Evolutionary conservation across 2,329 filamentous ascomycete species (phyloP).

Genomic region (Talaromyces sp.): DNA sequence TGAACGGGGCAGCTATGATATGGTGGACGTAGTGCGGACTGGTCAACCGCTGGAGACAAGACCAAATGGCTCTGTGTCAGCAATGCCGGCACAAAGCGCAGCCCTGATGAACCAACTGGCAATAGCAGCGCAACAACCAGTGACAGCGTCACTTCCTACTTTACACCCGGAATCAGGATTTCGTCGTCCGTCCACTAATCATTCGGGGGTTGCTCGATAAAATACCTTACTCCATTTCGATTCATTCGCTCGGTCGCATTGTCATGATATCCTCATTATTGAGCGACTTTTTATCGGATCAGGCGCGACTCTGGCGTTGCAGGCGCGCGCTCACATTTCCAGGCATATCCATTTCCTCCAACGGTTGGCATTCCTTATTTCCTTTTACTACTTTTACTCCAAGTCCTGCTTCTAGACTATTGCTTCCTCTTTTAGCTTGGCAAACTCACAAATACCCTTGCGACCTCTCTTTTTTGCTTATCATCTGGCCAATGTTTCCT

Average conservation of each 20-base stretch:
- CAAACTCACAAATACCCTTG: slow-evolving; percentile 17
- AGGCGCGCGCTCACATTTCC: neutral
- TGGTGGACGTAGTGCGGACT: slow-evolving; percentile 38
- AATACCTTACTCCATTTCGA: neutral
- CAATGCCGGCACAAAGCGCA: slow-evolving; percentile 21
- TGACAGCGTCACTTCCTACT: neutral
- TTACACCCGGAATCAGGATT: neutral
- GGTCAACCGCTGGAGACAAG: slow-evolving; percentile 33
- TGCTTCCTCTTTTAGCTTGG: slow-evolving; percentile 7
- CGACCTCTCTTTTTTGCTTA: slow-evolving; percentile 9
- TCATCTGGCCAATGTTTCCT: slow-evolving; percentile 2
- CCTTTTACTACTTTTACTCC: neutral
- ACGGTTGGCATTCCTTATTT: neutral
- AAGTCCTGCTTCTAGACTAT: slow-evolving; percentile 6
- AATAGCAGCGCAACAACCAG: slow-evolving; percentile 9
- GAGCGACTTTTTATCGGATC: neutral
- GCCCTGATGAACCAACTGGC: slow-evolving; percentile 16
- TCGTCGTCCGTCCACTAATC: slow-evolving; percentile 5
- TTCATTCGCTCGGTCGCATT: neutral
- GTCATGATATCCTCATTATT: neutral
- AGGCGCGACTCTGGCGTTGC: slow-evolving; percentile 14
- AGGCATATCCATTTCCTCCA: neutral
- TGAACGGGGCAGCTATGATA: slow-evolving; percentile 47
- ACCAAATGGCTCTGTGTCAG: slow-evolving; percentile 25
- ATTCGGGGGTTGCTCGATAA: slow-evolving; percentile 15